phyloP scores from a whole-genome alignment of 2,329 filamentous ascomycete species.

The Fusarium nisikadoi region DNA sequence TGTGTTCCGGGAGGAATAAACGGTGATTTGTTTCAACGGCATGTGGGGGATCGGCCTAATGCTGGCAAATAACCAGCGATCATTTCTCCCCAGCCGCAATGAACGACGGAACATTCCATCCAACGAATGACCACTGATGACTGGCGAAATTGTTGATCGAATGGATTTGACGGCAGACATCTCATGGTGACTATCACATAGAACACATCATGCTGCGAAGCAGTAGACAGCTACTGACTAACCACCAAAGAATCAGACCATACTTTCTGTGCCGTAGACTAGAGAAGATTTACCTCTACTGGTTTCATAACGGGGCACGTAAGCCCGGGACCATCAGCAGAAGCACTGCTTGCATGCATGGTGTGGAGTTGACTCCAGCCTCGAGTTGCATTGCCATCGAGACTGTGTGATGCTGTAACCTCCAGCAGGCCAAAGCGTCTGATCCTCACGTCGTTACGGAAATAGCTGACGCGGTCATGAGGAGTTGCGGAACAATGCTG shows the following conservation, averaged over 20 bases:
- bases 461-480: not conserved
- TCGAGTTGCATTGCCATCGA: not conserved
- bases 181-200: not conserved
- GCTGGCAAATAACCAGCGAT: not conserved
- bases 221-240: no score
- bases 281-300: not conserved
- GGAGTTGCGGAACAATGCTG: not conserved
- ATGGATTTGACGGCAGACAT: not conserved
- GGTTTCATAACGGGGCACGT: not conserved
- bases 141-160: no score
- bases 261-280: not conserved
- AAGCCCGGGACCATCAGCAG: not conserved
- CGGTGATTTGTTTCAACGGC: not conserved
- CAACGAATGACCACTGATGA: not conserved
- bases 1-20: not conserved
- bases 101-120: not conserved
- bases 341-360: not conserved
- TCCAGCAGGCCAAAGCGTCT: not conserved
- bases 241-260: not conserved
- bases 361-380: not conserved
- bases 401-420: not conserved
- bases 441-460: not conserved
- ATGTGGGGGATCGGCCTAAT: not conserved
- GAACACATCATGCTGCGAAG: not conserved
- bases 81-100: not conserved